Evolutionary conservation across 2,329 filamentous ascomycete species (phyloP), one percentile per base, ranked within the genome.

Genomic region (Botrytis elliptica): DNA sequence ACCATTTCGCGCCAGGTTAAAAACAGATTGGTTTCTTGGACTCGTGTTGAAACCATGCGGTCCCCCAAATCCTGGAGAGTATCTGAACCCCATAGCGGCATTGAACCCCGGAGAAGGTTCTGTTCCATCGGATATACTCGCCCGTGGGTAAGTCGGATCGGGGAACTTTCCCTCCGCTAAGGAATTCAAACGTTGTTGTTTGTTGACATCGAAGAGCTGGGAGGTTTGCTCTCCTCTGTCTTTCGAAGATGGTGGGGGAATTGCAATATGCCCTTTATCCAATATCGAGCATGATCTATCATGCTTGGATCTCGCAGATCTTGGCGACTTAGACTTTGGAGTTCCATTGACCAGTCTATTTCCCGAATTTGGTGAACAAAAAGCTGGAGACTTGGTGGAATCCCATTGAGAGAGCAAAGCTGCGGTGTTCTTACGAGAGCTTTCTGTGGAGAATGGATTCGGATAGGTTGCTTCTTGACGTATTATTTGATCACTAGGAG

Each of bases 401-500:
- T 55, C 59, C 66, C 42, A 63, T 63, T 70, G 38, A 46, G 71
- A 73, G 22, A 70, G 49, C 20, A 64, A 42, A 57, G 33, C 59
- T 29, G 57, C 66, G 14, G 71, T 71, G 40, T 66, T 67, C n/a
- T 14, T 71, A 33, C 65, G 49, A 40, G 62, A 66, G 46, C 60
- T 66, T 33, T 67, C 59, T 29, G 52, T 72, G 18, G 60, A 71
- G 46, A 49, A 74, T 20, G 69, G 59, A 33, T 66, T 74, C 18
- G 57, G 71, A 18, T 73, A 63, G 18, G n/a, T 38, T 73, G 71
- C 66, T 70, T 73, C 71, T 55, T 73, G 71, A 36, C n/a, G 36
- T 62, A 74, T 62, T 22, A 72, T 74, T 49, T 71, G 6, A n/a
- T 72, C 46, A 14, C 12, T 12, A 10, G 16, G 12, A 40, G 18